phyloP scores from a whole-genome alignment of 768 basidiomycete genomes.

The Cubamyces lactineus region DNA sequence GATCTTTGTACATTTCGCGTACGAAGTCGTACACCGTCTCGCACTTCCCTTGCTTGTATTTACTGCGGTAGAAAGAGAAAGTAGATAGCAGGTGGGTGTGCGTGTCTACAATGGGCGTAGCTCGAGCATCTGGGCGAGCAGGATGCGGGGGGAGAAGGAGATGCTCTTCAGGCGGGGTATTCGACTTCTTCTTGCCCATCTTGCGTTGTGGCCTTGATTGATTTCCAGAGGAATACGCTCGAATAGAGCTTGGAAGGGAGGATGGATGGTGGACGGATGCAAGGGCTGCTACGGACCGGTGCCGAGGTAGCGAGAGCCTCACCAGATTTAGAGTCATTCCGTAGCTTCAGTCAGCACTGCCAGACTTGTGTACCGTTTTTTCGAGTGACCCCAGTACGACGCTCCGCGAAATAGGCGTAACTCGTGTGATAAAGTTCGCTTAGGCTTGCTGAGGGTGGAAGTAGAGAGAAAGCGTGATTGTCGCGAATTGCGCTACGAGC shows the following conservation, averaged over 20 bases:
- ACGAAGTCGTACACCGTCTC: slow-evolving; percentile 71
- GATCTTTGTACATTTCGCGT: slow-evolving; percentile 57
- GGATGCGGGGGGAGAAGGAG: slow-evolving; percentile 39
- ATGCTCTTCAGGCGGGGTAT: slow-evolving; percentile 37
- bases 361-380: not conserved
- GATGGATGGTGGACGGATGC: not conserved
- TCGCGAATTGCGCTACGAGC: no score
- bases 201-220: slow-evolving; percentile 1
- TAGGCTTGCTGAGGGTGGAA: no score
- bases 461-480: no score
- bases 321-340: not conserved
- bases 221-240: not conserved
- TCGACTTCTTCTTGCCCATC: slow-evolving; percentile 46
- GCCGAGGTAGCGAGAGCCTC: slow-evolving; percentile 2
- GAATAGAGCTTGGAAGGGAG: not conserved
- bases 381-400: no score
- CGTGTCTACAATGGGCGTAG: slow-evolving; percentile 68
- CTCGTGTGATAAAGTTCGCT: no score
- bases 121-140: slow-evolving; percentile 9
- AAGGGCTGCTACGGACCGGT: slow-evolving; percentile 5
- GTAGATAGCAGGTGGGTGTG: slow-evolving; percentile 86
- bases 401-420: no score
- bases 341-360: not conserved
- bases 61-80: slow-evolving; percentile 59
- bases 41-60: slow-evolving; percentile 61